Base-by-base conservation (phyloP, 495 filamentous ascomycete genomes). In the Penicillium lagena region DNA sequence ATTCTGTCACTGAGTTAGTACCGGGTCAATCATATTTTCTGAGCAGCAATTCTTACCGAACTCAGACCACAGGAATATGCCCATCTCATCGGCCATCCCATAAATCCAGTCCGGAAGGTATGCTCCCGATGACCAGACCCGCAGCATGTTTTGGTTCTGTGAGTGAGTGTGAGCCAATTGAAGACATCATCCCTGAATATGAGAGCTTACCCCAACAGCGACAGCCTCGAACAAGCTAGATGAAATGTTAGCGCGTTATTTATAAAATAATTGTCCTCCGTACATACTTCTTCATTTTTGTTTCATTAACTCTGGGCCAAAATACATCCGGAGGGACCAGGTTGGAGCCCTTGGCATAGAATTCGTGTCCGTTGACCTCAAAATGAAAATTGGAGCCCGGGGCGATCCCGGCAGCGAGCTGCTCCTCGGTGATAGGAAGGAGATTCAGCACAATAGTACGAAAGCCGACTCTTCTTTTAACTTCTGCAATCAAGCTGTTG, bases 61-160 rank as follows among this genome's bases (percentile, higher is more conserved):
- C 40, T 85, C 82, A 39, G 73, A 80, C 82, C 82, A 86, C 6
- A 86, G 66, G 10, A 85, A 61, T 9, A 86, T 71, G 1, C 83
- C 82, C 46, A 70, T 66, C 55, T 85, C 75, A 49, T 86, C 82
- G 7, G 81, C 82, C 10, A 84, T 59, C 46, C 85, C 81, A 49
- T 82, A 85, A 39, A 86, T 81, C 41, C 80, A 84, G 53, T 85
- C 82, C 1, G 78, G 79, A 12, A 74, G 66, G 48, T 85, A 86
- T 1, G 77, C 74, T n/a, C 82, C 80, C 9, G 75, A 78, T 4
- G 79, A 66, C 82, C 82, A 86, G 9, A 85, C 76, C 1, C 81
- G 76, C 5, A 86, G 71, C 82, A 86, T 84, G 53, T 86, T 86
- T 55, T 83, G 80, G 43, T 83, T 80, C 3, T 73, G 80, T 22